These are phyloP conservation scores for Penicillium crustosum DNA, from an alignment of 2,329 filamentous ascomycete genomes.

Conservation along the genomic window DNA sequence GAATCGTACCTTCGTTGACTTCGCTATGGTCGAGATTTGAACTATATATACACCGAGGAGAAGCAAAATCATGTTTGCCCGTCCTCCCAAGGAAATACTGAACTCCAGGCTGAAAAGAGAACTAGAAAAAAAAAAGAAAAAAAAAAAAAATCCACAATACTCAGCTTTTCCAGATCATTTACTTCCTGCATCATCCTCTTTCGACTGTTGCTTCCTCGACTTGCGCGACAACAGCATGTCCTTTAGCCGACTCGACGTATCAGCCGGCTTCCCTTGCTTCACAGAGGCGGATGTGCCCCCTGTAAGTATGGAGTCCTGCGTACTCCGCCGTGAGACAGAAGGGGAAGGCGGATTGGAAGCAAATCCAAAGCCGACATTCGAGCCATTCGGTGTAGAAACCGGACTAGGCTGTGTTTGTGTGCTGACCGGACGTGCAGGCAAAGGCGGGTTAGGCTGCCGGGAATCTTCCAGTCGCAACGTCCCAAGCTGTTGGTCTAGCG, in stretches of 20 bases:
- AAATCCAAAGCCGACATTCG: neutral
- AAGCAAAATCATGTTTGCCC: neutral
- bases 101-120: neutral
- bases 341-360: neutral
- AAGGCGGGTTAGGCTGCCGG: neutral
- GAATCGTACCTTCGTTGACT: neutral
- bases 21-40: neutral
- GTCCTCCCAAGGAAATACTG: neutral
- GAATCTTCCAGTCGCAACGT: neutral
- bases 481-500: slow-evolving; percentile 16
- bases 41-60: neutral
- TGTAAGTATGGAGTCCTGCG: slow-evolving; percentile 15
- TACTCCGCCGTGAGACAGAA: slow-evolving; percentile 12
- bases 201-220: slow-evolving; percentile 18
- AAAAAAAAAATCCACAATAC: neutral
- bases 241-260: slow-evolving; percentile 15
- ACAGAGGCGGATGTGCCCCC: neutral
- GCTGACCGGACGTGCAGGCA: slow-evolving; percentile 5
- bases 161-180: neutral
- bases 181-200: slow-evolving; percentile 4
- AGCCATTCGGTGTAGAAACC: neutral
- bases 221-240: slow-evolving; percentile 20
- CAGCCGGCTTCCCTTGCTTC: slow-evolving; percentile 15
- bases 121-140: neutral
- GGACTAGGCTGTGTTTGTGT: slow-evolving; percentile 1